Evolutionary conservation across 2,329 filamentous ascomycete species (phyloP), one percentile per base, ranked within the genome.

Genomic region (Pseudocercospora vitis): DNA sequence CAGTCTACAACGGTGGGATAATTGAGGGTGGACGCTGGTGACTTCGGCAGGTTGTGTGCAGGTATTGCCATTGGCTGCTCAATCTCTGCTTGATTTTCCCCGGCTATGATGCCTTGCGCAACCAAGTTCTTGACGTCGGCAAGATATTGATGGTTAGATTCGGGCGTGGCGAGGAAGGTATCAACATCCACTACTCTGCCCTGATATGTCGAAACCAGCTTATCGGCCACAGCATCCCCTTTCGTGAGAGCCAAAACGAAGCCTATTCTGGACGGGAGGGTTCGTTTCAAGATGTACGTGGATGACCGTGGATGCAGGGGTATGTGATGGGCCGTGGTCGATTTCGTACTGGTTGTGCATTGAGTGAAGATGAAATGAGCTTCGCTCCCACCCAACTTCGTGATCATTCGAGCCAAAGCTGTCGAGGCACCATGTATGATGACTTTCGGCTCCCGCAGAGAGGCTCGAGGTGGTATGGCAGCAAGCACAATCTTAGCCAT

Each of bases 1-100:
- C 57, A 60, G 52, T 58, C 52, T 3, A 60, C 44, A 2, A 60
- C 52, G 16, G 55, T 14, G 18, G 57, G 54, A 39, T 47, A 55
- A 4, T 31, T 8, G 2, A 60, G 49, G 9, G 57, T 46, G 14
- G 51, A 42, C 14, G 24, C 24, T 50, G 55, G 52, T 8, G 48
- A 28, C 24, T 40, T 40, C 2, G 55, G 48, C 28, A 60, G 47
- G 14, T 11, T 18, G 28, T 52, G 31, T 11, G 50, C 50, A n/a
- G 57, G 39, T 33, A 52, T 42, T 7, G 23, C 4, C n/a, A 11
- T 18, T 19, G 9, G 1, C 2, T 26, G 26, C 16, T 42, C 47
- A 18, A 29, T n/a, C n/a, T n/a, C 11, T 1, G 23, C 14, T 3
- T 42, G n/a, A 11, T 16, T 3, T 14, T 3, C 12, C 14, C 35